Base-by-base conservation (phyloP, 331 rosid species). In the Arachis monticola region DNA sequence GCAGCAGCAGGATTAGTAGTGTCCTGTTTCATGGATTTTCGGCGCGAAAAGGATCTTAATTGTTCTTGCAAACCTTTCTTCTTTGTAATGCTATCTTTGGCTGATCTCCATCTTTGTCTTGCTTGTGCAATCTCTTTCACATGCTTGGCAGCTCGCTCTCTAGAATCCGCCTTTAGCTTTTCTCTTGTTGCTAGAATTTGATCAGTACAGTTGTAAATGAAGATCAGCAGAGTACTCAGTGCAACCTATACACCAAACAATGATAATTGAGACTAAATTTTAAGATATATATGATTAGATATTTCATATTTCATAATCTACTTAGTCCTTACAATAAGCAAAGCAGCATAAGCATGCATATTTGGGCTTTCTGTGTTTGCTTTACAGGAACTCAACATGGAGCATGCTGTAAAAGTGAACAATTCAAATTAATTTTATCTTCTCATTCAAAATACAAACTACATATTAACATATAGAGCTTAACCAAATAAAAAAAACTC, bases 81-180 rank as follows among this genome's bases (percentile, higher is more conserved):
- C 85, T 83, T 88, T 59, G 88, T 86, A 35, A 64, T 2, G 5
- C 3, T 10, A 38, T 90, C 75, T 82, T 81, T 87, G 67, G 96
- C 88, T 70, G 66, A 4, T 80, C 79, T 86, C 96, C 96, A 90
- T 78, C 85, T 85, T 80, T 86, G 90, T 5, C 91, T 86, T 44
- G 93, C 93, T 70, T 85, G 88, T 41, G 81, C 87, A 57, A 87
- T 88, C 84, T 90, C 96, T 79, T 88, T 81, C 58, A 79, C 91
- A 47, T 85, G 89, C 69, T 72, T 90, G 41, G 88, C 93, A 22
- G 96, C 96, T 73, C 86, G 86, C 86, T 90, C 96, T 76, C 93
- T 86, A 7, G 88, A 72, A 74, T 88, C 88, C 5, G 93, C 93
- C 73, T 75, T 74, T 71, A 88, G 85, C 83, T 76, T 88, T 85